These are phyloP conservation scores for Alternaria gansuensis DNA, from an alignment of 2,329 filamentous ascomycete species.

Conservation along the genomic window DNA sequence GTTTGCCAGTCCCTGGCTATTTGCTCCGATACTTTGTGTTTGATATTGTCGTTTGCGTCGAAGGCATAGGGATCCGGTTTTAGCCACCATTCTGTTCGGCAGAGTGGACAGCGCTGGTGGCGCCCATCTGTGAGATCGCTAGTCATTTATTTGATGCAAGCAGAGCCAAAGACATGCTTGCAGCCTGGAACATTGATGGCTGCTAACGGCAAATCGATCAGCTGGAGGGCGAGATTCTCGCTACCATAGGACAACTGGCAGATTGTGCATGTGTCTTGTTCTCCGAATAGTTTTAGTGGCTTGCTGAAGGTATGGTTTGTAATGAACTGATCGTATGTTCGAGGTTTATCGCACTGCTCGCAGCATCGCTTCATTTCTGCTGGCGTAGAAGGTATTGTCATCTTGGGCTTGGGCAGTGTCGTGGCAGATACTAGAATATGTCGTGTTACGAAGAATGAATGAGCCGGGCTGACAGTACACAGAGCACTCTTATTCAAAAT, in stretches of 20 bases:
- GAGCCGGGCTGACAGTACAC: background rate
- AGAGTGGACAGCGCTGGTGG: background rate
- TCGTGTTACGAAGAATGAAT: background rate
- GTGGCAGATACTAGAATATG: background rate
- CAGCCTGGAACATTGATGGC: background rate
- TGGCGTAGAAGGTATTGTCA: background rate
- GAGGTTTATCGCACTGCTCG: slow-evolving; percentile 1
- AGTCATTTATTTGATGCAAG: background rate
- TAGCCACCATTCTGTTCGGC: slow-evolving; percentile 7
- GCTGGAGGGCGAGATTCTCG: background rate
- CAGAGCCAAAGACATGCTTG: background rate
- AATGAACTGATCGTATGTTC: background rate
- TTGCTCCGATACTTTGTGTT: background rate
- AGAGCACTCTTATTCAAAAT: background rate
- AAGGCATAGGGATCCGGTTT: background rate
- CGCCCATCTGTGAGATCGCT: background rate
- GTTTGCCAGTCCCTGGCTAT: background rate
- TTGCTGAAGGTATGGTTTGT: background rate
- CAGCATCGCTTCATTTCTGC: background rate
- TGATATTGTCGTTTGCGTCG: background rate
- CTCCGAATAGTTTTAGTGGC: background rate
- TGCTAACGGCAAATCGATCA: background rate
- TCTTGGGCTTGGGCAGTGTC: background rate
- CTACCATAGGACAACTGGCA: slow-evolving; percentile 1
- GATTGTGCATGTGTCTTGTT: background rate